A percentile compares a stretch with the other conserved stretches of the same genome.
These are phyloP conservation scores for Aspergillus persii DNA, from an alignment of 2,329 filamentous ascomycete genomes.

Conservation along the genomic window DNA sequence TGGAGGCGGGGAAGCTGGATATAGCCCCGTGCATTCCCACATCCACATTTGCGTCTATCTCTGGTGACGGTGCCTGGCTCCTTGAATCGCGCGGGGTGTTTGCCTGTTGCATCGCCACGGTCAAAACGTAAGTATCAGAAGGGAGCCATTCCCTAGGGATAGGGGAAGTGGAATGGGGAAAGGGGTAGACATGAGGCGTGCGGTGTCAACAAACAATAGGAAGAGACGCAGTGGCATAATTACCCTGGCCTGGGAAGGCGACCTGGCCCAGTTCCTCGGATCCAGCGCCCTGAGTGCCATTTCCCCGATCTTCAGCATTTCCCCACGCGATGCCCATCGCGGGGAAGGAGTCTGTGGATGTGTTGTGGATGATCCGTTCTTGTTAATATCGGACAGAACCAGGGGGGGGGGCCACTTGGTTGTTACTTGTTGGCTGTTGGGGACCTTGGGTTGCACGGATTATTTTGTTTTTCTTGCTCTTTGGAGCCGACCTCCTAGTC, in stretches of 20 bases:
- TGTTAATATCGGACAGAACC: too few relatives aligned
- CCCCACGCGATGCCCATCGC: neutral
- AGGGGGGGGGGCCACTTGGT: too few relatives aligned
- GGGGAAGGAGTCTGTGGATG: neutral
- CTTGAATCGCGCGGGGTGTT: neutral
- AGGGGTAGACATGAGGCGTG: neutral
- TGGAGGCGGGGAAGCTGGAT: neutral
- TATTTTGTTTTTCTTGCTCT: too few relatives aligned
- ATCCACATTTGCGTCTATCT: neutral
- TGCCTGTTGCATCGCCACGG: neutral
- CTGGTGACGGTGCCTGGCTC: neutral
- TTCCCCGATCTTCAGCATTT: neutral
- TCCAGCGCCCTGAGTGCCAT: neutral
- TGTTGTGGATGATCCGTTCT: too few relatives aligned
- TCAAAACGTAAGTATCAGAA: neutral
- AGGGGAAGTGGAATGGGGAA: neutral
- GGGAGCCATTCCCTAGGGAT: neutral
- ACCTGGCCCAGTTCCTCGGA: neutral
- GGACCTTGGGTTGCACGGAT: too few relatives aligned
- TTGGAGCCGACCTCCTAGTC: too few relatives aligned
- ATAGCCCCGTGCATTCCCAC: neutral
- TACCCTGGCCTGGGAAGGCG: neutral
- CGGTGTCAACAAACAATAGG: neutral
- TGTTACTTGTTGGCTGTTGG: too few relatives aligned
- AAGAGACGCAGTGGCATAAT: neutral